phyloP scores from a whole-genome alignment of 1,284 basidiomycete species.

The Ceratobasidium sp. region DNA sequence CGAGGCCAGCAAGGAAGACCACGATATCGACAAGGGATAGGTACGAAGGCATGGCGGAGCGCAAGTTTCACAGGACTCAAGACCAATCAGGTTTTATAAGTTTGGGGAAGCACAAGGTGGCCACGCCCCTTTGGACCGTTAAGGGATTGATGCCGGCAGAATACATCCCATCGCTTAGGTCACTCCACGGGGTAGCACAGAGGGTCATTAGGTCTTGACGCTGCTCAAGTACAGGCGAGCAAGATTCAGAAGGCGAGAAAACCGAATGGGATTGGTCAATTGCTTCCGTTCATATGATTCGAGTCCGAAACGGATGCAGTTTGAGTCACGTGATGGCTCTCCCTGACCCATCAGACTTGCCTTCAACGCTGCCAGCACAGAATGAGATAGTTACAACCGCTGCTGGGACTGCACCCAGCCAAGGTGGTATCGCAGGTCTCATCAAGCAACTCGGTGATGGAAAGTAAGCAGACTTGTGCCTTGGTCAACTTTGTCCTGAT shows the following conservation, averaged over 20 bases:
- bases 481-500: neutral
- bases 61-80: no score
- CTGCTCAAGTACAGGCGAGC: no score
- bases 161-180: no score
- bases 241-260: no score
- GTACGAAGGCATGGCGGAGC: neutral
- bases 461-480: neutral
- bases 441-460: slow-evolving; percentile 20
- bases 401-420: neutral
- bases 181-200: no score
- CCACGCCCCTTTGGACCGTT: no score
- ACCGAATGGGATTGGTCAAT: neutral
- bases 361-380: neutral
- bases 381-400: neutral
- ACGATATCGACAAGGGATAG: neutral
- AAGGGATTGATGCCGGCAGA: no score
- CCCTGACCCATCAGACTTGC: neutral
- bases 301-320: slow-evolving; percentile 1
- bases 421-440: neutral
- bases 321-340: slow-evolving; percentile 31
- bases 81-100: no score
- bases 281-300: neutral
- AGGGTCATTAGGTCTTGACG: no score
- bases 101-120: no score
- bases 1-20: neutral